Evolutionary conservation across 345 rosid species (phyloP).

Genomic region (Moricandia arvensis): DNA sequence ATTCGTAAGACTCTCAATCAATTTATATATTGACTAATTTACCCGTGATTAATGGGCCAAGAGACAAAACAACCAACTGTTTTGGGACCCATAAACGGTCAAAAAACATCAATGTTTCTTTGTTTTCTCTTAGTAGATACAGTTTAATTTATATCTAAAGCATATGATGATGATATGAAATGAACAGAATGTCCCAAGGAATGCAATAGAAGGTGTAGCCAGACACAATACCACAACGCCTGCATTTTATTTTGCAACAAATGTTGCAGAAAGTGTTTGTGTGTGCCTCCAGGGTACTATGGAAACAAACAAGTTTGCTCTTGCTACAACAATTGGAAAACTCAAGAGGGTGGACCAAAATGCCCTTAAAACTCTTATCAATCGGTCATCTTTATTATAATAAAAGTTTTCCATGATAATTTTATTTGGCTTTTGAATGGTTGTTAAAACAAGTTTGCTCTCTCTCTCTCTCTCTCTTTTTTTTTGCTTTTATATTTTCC

Average conservation of each 20-base stretch:
- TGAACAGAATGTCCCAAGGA: conserved; percentile 65
- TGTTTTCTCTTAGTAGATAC: background rate
- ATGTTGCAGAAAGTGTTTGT: conserved; percentile 67
- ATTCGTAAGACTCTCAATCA: conserved; percentile 2
- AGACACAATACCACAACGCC: conserved; percentile 54
- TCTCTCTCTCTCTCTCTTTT: background rate
- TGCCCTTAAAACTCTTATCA: conserved; percentile 48
- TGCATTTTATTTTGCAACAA: conserved; percentile 69
- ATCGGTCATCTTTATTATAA: background rate
- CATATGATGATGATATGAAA: background rate
- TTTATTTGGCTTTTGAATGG: background rate
- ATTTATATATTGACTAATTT: background rate
- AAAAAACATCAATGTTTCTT: conserved; percentile 15
- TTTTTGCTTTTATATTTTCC: background rate
- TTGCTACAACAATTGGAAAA: conserved; percentile 81
- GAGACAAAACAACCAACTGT: conserved; percentile 30
- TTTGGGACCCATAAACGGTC: conserved; percentile 18
- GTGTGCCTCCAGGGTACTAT: conserved; percentile 74
- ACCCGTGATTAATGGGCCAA: conserved; percentile 12
- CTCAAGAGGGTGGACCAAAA: conserved; percentile 67
- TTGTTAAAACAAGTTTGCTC: no score
- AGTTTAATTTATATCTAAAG: background rate
- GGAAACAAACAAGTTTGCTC: conserved; percentile 65
- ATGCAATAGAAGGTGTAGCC: conserved; percentile 57
- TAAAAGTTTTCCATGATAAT: background rate